Evolutionary conservation across 768 basidiomycete species (phyloP).

Genomic region (Scleroderma citrinum): DNA sequence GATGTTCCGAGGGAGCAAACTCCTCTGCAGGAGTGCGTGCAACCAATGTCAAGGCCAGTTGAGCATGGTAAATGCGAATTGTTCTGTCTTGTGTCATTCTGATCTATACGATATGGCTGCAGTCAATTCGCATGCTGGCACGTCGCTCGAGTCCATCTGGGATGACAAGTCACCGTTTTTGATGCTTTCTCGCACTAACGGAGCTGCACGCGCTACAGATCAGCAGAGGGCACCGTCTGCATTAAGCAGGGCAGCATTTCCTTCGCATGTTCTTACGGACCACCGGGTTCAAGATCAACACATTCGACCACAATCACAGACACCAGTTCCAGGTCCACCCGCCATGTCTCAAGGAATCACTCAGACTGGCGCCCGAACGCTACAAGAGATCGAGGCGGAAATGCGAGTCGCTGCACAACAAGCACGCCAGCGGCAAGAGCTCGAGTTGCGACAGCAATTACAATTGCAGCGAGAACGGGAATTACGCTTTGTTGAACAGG

Average conservation of each 20-base stretch:
- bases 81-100: background rate
- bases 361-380: constrained; percentile 47
- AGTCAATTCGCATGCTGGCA: constrained; percentile 10
- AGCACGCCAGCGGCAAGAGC: constrained; percentile 32
- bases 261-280: constrained; percentile 26
- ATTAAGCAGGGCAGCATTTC: constrained; percentile 17
- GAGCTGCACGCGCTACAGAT: constrained; percentile 37
- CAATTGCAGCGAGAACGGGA: constrained; percentile 42
- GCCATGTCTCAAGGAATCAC: constrained; percentile 27
- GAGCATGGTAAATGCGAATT: constrained; percentile 25
- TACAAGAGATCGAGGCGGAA: constrained; percentile 82
- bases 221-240: constrained; percentile 20
- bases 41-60: constrained; percentile 11
- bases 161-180: constrained; percentile 76
- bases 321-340: background rate
- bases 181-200: constrained; percentile 52
- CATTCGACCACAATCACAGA: constrained; percentile 24
- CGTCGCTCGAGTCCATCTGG: constrained; percentile 73
- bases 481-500: constrained; percentile 25
- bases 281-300: constrained; percentile 35
- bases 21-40: constrained; percentile 21
- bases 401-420: constrained; percentile 63
- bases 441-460: constrained; percentile 35
- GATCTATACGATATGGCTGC: constrained; percentile 8
- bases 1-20: constrained; percentile 23